Evolutionary conservation across 225 moss, liverwort and hornwort genomes (phyloP).

Genomic region (Asterella californica): DNA sequence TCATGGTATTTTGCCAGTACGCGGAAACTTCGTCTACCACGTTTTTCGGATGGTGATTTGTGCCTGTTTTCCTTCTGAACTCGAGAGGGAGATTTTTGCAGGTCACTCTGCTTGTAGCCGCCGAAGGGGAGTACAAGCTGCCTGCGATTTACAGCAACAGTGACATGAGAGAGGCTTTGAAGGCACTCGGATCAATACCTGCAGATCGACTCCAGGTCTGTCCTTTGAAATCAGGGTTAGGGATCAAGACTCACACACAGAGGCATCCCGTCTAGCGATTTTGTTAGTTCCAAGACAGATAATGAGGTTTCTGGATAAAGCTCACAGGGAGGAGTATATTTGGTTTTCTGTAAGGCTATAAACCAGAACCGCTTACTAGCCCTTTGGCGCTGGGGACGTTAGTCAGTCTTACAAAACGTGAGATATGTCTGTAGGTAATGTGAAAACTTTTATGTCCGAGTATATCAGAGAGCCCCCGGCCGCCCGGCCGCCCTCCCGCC

Average conservation of each 20-base stretch:
- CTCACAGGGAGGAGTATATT: background rate
- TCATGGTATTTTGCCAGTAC: background rate
- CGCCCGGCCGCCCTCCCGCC: no score
- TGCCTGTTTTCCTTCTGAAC: background rate
- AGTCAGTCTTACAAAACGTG: no score
- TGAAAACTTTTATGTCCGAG: no score
- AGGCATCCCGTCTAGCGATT: no score
- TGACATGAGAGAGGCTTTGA: constrained; percentile 62
- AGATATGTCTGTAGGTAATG: no score
- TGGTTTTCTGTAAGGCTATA: no score
- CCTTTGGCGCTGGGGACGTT: no score
- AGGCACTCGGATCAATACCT: constrained; percentile 69
- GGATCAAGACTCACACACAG: no score
- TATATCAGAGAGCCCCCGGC: no score
- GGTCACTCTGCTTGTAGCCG: constrained; percentile 83
- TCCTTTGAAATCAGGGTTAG: background rate
- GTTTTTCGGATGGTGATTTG: background rate
- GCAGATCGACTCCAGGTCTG: constrained; percentile 69
- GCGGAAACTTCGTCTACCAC: background rate
- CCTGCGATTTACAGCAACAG: constrained; percentile 68
- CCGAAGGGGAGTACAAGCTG: constrained; percentile 75
- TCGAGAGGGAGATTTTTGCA: constrained; percentile 11
- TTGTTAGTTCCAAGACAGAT: no score
- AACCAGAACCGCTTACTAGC: no score
- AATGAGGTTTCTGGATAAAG: background rate